Conservation (phyloP, 306 rosid species). For the Cicer chorassanicum region DNA sequence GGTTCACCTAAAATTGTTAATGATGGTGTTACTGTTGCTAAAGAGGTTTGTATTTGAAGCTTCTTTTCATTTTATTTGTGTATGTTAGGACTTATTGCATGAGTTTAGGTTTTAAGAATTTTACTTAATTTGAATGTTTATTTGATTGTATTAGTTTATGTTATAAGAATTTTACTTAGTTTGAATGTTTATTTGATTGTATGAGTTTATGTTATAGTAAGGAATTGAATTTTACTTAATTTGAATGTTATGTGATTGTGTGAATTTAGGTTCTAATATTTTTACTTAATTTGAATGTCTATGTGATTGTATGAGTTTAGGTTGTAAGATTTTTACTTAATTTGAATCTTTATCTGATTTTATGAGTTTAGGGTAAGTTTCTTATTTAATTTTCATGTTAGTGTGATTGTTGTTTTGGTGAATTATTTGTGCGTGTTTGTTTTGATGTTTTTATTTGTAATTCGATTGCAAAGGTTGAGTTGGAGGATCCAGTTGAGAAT, state of each 20-base stretch:
- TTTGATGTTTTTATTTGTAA: background rate
- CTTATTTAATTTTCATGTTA: background rate
- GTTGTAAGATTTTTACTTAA: background rate
- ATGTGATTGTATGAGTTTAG: background rate
- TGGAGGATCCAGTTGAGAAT: conserved; percentile 99
- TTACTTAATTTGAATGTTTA: background rate
- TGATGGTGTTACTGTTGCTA: conserved; percentile 98
- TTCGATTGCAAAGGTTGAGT: conserved; percentile 69
- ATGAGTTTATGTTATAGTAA: background rate
- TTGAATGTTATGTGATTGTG: background rate
- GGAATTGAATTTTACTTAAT: background rate
- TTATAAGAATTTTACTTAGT: background rate
- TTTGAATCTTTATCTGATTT: background rate
- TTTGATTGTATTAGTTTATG: background rate
- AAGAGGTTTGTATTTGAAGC: conserved; percentile 61
- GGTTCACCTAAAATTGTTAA: conserved; percentile 98
- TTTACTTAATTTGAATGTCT: background rate
- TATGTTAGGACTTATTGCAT: background rate
- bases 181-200: background rate
- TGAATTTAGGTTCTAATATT: background rate
- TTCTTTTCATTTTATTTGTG: background rate
- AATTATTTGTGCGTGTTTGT: background rate
- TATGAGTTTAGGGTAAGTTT: background rate
- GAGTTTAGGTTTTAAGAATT: background rate
- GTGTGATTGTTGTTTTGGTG: background rate